Conservation (phyloP, 2,329 filamentous ascomycete species). For the Exophiala bonariae region DNA sequence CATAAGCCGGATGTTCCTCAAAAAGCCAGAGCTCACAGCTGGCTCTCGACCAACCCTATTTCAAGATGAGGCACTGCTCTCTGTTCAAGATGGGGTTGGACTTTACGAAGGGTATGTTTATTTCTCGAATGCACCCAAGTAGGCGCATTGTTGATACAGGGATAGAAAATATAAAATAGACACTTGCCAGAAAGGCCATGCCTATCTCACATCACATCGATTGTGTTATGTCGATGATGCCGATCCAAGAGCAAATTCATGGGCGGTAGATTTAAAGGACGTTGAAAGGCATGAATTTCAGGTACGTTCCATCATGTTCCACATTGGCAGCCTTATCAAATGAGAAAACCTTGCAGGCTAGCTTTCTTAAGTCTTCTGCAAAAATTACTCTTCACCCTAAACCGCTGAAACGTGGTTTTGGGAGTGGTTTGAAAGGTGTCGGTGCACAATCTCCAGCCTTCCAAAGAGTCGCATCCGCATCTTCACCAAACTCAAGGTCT, state of each 20-base stretch:
- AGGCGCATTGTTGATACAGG: slow-evolving; percentile 2
- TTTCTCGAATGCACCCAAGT: neutral
- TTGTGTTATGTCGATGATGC: slow-evolving; percentile 91
- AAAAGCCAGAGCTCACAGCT: slow-evolving; percentile 92
- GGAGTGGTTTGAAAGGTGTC: slow-evolving; percentile 53
- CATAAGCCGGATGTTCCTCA: slow-evolving; percentile 75
- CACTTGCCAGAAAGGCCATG: slow-evolving; percentile 91
- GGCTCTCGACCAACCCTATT: slow-evolving; percentile 89
- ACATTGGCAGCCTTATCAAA: slow-evolving; percentile 20
- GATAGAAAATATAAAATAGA: slow-evolving; percentile 89
- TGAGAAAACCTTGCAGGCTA: slow-evolving; percentile 59
- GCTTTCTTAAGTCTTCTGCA: slow-evolving; percentile 90
- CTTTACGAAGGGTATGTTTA: slow-evolving; percentile 87
- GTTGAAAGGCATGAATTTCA: slow-evolving; percentile 90
- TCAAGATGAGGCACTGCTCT: slow-evolving; percentile 90
- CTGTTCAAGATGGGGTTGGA: slow-evolving; percentile 96
- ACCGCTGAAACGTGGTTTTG: slow-evolving; percentile 64
- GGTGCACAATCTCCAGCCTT: slow-evolving; percentile 28
- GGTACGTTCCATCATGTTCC: slow-evolving; percentile 46
- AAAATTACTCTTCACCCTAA: slow-evolving; percentile 91
- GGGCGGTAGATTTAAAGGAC: slow-evolving; percentile 84
- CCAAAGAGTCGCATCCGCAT: slow-evolving; percentile 26
- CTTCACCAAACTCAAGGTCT: slow-evolving; percentile 33
- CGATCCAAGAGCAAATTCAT: slow-evolving; percentile 80
- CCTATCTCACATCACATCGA: slow-evolving; percentile 93